Percentiles rank a stretch among this genome's conserved stretches.
Evolutionary conservation across 495 filamentous ascomycete species (phyloP).

Genomic region (Halenospora varia): DNA sequence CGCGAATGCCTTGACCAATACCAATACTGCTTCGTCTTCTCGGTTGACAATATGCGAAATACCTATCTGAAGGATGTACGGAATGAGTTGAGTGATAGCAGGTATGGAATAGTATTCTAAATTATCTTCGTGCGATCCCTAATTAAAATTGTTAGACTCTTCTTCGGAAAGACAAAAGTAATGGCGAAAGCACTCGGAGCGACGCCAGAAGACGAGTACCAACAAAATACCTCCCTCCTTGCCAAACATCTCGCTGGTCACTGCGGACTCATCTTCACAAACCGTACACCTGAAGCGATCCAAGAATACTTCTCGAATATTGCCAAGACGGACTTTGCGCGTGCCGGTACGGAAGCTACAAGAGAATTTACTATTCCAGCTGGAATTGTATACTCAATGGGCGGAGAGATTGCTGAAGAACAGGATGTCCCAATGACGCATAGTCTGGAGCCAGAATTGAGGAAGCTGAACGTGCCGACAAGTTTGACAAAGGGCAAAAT

Average conservation of each 20-base stretch:
- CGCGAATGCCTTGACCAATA: slow-evolving; percentile 81
- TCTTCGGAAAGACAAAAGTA: slow-evolving; percentile 98
- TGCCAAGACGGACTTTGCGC: slow-evolving; percentile 75
- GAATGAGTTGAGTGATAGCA: slow-evolving; percentile 74
- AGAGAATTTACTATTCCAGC: slow-evolving; percentile 73
- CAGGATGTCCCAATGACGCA: slow-evolving; percentile 85
- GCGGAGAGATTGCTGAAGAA: slow-evolving; percentile 68
- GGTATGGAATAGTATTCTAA: slow-evolving; percentile 47
- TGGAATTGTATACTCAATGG: slow-evolving; percentile 72
- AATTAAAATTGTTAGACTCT: too few relatives aligned
- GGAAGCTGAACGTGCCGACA: slow-evolving; percentile 84
- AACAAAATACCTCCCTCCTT: slow-evolving; percentile 66
- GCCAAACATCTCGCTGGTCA: slow-evolving; percentile 69
- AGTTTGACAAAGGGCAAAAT: slow-evolving; percentile 85
- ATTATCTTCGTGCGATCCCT: not conserved
- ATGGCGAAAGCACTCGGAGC: slow-evolving; percentile 89
- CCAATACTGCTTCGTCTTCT: slow-evolving; percentile 88
- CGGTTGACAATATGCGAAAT: slow-evolving; percentile 97
- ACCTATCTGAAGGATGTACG: slow-evolving; percentile 92
- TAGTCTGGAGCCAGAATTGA: slow-evolving; percentile 80
- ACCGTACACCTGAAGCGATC: slow-evolving; percentile 59
- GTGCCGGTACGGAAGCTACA: slow-evolving; percentile 73
- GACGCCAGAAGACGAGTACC: slow-evolving; percentile 68
- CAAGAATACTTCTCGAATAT: slow-evolving; percentile 63
- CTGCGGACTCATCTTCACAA: slow-evolving; percentile 88